Evolutionary conservation across 345 rosid species (phyloP).

Genomic region (Aegle marmelos): DNA sequence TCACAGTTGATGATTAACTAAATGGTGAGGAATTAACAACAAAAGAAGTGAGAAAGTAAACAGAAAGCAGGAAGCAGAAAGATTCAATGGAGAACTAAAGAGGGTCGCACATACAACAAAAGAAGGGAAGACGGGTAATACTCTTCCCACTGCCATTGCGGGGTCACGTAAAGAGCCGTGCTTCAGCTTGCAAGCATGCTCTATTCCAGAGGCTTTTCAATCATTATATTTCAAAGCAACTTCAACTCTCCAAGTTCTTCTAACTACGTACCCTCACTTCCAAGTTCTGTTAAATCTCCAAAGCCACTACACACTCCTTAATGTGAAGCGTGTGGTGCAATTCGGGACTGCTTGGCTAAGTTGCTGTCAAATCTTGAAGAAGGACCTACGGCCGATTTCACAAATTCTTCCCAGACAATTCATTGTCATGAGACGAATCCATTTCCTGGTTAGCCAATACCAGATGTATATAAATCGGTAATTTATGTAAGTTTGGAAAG

Average conservation of each 20-base stretch:
- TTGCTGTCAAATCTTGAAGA: slow-evolving; percentile 14
- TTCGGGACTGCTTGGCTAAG: slow-evolving; percentile 23
- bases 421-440: slow-evolving; percentile 25
- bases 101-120: neutral
- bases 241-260: slow-evolving; percentile 34
- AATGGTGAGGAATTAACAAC: no score
- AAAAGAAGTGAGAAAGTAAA: no score
- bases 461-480: slow-evolving; percentile 23
- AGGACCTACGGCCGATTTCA: slow-evolving; percentile 35
- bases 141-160: slow-evolving; percentile 31
- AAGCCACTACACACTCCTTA: slow-evolving; percentile 11
- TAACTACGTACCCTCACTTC: slow-evolving; percentile 21
- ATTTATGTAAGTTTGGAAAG: slow-evolving; percentile 49
- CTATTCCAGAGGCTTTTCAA: slow-evolving; percentile 32
- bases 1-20: no score
- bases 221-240: slow-evolving; percentile 26
- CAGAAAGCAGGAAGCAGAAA: neutral
- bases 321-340: slow-evolving; percentile 7
- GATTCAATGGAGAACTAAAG: slow-evolving; percentile 8
- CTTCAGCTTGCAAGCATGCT: slow-evolving; percentile 37
- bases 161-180: slow-evolving; percentile 34
- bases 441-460: slow-evolving; percentile 34
- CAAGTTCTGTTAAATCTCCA: slow-evolving; percentile 19
- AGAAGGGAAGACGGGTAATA: neutral
- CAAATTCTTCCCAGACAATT: slow-evolving; percentile 24